Percentiles rank a stretch among this genome's conserved stretches.
Conservation (phyloP, 805 yeast genomes). For the Soucietia sequanensis region DNA sequence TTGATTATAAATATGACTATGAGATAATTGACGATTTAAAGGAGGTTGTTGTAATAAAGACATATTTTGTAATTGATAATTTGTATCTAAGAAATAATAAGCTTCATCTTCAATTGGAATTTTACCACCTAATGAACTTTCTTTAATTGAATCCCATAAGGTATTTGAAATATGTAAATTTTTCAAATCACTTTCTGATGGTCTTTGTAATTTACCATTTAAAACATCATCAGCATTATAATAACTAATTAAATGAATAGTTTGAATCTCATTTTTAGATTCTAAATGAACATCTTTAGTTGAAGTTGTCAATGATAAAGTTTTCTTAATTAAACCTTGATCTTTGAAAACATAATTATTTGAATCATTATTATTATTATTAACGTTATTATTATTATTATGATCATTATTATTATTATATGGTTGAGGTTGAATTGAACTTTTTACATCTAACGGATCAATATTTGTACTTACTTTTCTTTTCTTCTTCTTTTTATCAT, state of each 20-base stretch:
- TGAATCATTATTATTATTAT: slow-evolving; percentile 39
- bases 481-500: slow-evolving; percentile 40
- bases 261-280: slow-evolving; percentile 32
- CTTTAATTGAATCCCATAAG: slow-evolving; percentile 56
- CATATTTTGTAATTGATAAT: slow-evolving; percentile 43
- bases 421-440: not conserved
- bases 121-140: slow-evolving; percentile 59
- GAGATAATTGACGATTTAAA: no score
- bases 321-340: slow-evolving; percentile 78
- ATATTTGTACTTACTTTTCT: slow-evolving; percentile 15
- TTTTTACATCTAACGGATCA: slow-evolving; percentile 5
- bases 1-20: no score
- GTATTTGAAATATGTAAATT: slow-evolving; percentile 46
- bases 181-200: slow-evolving; percentile 54
- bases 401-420: slow-evolving; percentile 6
- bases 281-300: slow-evolving; percentile 25
- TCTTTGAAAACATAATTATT: slow-evolving; percentile 65
- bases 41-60: slow-evolving; percentile 19
- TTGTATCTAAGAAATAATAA: slow-evolving; percentile 45
- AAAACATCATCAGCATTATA: slow-evolving; percentile 74
- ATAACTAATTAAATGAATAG: slow-evolving; percentile 76
- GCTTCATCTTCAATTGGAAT: slow-evolving; percentile 50
- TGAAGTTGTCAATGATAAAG: slow-evolving; percentile 62
- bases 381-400: slow-evolving; percentile 29
- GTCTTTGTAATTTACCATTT: slow-evolving; percentile 53